Evolutionary conservation across 805 yeast species (phyloP), one percentile per base, ranked within the genome.

Genomic region (Myxozyma nipponensis): DNA sequence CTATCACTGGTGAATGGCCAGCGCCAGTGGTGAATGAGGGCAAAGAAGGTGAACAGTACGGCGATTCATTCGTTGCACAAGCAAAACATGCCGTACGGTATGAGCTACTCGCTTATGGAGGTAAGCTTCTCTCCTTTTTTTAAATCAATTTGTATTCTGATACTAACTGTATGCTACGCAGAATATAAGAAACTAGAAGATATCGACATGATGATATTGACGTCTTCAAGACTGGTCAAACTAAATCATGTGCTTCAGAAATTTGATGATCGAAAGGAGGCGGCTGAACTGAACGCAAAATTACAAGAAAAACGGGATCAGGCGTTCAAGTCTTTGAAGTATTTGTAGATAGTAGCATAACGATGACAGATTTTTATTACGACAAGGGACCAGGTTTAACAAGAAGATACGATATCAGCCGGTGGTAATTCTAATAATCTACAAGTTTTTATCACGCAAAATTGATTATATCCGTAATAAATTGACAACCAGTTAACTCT

Each of bases 1-100:
- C 65, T 6, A 43, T 64, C 37, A 47, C 57, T 50, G 59, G 60
- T 13, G 49, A 52, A 9, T 36, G 22, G n/a, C n/a, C 6, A 18
- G 6, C 17, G 30, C 19, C 6, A n/a, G 42, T 22, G 18, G 19
- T 1, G 5, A 24, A n/a, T 26, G 13, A 3, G 22, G 17, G 40
- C 5, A 15, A 10, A 38, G 18, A 18, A 39, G 23, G 19, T n/a
- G 44, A 30, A n/a, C 44, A 50, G 6, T n/a, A n/a, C n/a, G n/a
- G n/a, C n/a, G n/a, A n/a, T n/a, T n/a, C n/a, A n/a, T 18, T 10
- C 13, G n/a, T 10, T 4, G 36, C 26, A 3, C 44, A 43, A 30
- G 28, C 42, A 6, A 24, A 24, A 4, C 49, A 53, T 21, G 50
- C 56, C 17, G 30, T 50, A 15, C 47, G 54, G 19, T 53, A 50